phyloP scores from a whole-genome alignment of 2,329 filamentous ascomycete genomes.

The Trichoderma sp. region DNA sequence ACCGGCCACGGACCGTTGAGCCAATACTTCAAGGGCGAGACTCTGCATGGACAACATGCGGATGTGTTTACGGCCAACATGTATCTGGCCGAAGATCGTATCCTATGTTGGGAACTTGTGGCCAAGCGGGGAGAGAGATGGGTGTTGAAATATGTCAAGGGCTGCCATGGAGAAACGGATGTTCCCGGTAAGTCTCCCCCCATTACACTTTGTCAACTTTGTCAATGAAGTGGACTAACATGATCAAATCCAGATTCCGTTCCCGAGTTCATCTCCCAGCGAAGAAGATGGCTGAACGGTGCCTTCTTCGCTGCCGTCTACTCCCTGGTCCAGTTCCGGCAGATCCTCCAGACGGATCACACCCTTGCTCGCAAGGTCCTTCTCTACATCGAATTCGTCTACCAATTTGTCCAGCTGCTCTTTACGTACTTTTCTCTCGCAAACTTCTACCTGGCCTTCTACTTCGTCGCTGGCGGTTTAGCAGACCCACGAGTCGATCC shows the following conservation, averaged over 20 bases:
- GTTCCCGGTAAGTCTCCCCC: slow-evolving; percentile 72
- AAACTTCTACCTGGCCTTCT: slow-evolving; percentile 99
- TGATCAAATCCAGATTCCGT: slow-evolving; percentile 67
- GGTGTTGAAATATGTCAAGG: slow-evolving; percentile 98
- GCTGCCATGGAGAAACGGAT: slow-evolving; percentile 95
- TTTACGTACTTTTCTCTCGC: slow-evolving; percentile 98
- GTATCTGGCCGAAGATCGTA: slow-evolving; percentile 88
- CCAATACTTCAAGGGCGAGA: slow-evolving; percentile 99
- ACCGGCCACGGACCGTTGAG: slow-evolving; percentile 93
- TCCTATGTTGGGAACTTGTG: slow-evolving; percentile 91
- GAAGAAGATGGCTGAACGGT: slow-evolving; percentile 95
- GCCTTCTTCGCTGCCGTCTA: slow-evolving; percentile 99
- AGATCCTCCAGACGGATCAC: slow-evolving; percentile 93
- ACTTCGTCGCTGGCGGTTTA: slow-evolving; percentile 92
- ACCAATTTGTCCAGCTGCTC: slow-evolving; percentile 87
- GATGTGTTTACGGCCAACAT: slow-evolving; percentile 98
- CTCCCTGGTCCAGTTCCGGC: slow-evolving; percentile 90
- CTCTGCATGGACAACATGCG: slow-evolving; percentile 90
- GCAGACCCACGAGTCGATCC: slow-evolving; percentile 80
- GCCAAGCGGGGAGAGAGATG: slow-evolving; percentile 93
- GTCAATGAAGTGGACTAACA: slow-evolving; percentile 32
- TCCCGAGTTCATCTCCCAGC: slow-evolving; percentile 95
- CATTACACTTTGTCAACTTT: not conserved
- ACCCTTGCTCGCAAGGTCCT: slow-evolving; percentile 85
- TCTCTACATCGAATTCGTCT: slow-evolving; percentile 91